Base-by-base conservation (phyloP, 768 basidiomycete genomes). In the Leccinum obscurum region DNA sequence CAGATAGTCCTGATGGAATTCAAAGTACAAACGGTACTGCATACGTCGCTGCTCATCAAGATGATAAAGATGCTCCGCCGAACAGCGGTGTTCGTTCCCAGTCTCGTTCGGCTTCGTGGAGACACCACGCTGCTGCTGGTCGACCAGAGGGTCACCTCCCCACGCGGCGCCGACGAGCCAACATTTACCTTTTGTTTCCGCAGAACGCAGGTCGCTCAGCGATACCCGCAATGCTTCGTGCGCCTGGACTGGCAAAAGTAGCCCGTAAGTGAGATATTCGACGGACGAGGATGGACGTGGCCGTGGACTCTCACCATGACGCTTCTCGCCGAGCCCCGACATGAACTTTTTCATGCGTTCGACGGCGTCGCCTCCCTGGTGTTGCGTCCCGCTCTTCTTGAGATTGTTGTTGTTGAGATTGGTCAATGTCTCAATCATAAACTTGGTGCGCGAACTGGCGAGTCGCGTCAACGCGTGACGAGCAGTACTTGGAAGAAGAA, bases 131-230 rank as follows among this genome's bases (percentile, higher is more conserved):
- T 83, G 83, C 49, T 81, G 83, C 49, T 81, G 83, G 58, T 98
- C 95, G 20, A 88, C 80, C 4, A 98, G 82, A 8, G 97, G 95
- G 67, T 98, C 88, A 2, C 95, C 95, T 34, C 83, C 83, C 96
- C 96, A 99, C 1, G 92, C 96, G 2, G 96, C 93, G 17, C 96
- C 97, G 39, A 98, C 92, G 2, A 98, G 81, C 96, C 97, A 98
- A 96, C 97, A 98, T 77, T 97, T 97, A 5, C 95, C 97, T 70
- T 87, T 91, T 11, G 82, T 90, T 58, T 92, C 86, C 1, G 93
- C 88, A 0, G 86, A 84, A 61, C 85, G 91, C 6, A 98, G 82
- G 74, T 98, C 96, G n/a, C 80, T 80, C 24, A 98, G 79, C 0
- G 90, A 87, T 1, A 97, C 86, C 7, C 94, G 88, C 8, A 99